These are phyloP conservation scores for Parmales sp. DNA, from an alignment of 108 stramenopile species.

Conservation along the genomic window DNA sequence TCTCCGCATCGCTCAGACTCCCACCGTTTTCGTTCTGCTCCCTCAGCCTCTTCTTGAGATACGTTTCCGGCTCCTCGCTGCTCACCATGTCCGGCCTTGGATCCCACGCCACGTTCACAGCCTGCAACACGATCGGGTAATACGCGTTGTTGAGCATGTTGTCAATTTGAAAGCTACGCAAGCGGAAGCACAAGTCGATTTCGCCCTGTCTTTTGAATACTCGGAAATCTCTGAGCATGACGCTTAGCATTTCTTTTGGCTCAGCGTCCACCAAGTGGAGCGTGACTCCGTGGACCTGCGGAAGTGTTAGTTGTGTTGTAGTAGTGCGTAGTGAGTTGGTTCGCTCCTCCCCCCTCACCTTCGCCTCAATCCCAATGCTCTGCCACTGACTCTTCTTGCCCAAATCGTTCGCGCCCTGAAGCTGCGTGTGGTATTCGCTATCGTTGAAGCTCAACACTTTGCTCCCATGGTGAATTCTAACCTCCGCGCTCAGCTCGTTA, in stretches of 20 bases:
- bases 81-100: not conserved
- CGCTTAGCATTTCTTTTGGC: not conserved
- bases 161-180: constrained; percentile 1
- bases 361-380: not conserved
- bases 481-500: not conserved
- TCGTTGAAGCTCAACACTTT: constrained; percentile 8
- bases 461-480: not conserved
- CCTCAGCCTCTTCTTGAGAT: not conserved
- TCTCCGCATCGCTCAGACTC: not conserved
- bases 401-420: not conserved
- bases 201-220: not conserved
- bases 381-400: not conserved
- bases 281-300: too few relatives aligned
- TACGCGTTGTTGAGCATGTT: not conserved
- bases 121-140: not conserved
- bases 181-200: not conserved
- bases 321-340: too few relatives aligned
- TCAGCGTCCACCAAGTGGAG: not conserved
- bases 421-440: not conserved
- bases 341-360: not conserved
- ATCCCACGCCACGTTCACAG: too few relatives aligned
- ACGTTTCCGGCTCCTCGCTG: not conserved
- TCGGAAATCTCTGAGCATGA: not conserved
- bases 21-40: not conserved
- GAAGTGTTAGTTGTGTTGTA: too few relatives aligned